Evolutionary conservation across 192 early-diverging fungal genomes (phyloP), one percentile per base, ranked within the genome.

Genomic region (Polychytrium aggregatum): DNA sequence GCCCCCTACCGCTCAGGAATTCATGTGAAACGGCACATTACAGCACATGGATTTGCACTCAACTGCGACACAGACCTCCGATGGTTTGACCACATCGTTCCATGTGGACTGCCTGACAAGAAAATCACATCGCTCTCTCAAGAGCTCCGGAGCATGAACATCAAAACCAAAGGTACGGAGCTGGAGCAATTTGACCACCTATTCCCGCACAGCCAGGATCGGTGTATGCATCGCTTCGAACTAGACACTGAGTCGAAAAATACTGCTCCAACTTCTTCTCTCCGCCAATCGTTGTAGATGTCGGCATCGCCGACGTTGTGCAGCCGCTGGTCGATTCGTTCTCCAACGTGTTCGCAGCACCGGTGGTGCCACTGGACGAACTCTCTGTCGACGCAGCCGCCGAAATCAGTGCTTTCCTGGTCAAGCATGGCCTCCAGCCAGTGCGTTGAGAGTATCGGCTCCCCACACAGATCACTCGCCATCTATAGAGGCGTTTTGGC

Each of bases 1-100:
- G n/a, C n/a, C n/a, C n/a, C n/a, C n/a, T n/a, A n/a, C n/a, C n/a
- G n/a, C n/a, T n/a, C 62, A 86, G 83, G 86, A 27, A 77, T 94
- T 31, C 88, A 92, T 53, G 73, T 95, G 6, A 82, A 83, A 46
- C 59, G 81, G 16, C 88, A 91, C 55, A 82, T 95, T 22, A 95
- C 87, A 21, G 80, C 77, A 11, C 92, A 96, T 60, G 95, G 95
- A 3, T 78, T 98, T 53, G 95, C 92, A 1, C 72, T 98, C 17
- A 98, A 98, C 53, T 94, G 91, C 62, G 72, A 86, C 41, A 83
- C 82, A 0, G 90, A 96, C 66, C 68, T 98, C 49, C 45, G 34
- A 9, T 96, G 87, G 83, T 98, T 90, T 53, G 59, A 80, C 16
- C 68, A 93, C 31, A 95, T 98, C 55, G 74, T 96, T 9, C 83